These are phyloP conservation scores for Porpolomopsis calyptriformis DNA, from an alignment of 768 basidiomycete genomes.

Conservation along the genomic window DNA sequence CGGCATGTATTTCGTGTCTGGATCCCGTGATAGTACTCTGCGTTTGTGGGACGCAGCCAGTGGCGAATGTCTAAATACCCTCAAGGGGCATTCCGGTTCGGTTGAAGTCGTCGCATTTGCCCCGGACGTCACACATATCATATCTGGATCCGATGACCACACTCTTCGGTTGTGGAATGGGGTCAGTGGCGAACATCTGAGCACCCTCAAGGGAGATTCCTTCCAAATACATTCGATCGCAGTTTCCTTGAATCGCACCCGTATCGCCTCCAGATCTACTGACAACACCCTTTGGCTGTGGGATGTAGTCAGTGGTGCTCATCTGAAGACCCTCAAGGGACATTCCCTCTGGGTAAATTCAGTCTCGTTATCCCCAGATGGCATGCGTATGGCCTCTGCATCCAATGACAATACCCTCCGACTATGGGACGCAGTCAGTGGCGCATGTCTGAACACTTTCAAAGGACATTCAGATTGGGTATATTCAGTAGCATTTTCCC, in stretches of 20 bases:
- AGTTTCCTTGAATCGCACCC: conserved; percentile 42
- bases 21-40: conserved; percentile 1
- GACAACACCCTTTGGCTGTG: conserved; percentile 38
- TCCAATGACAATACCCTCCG: conserved; percentile 1
- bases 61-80: background rate
- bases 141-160: conserved; percentile 12
- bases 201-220: conserved; percentile 9
- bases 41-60: conserved; percentile 4
- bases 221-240: conserved; percentile 20
- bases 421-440: background rate
- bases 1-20: background rate
- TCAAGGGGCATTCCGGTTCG: conserved; percentile 11
- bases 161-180: conserved; percentile 12
- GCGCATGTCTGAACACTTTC: background rate
- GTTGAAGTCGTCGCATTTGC: conserved; percentile 12
- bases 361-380: conserved; percentile 8
- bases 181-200: background rate
- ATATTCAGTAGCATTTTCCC: background rate
- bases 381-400: conserved; percentile 4
- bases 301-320: background rate
- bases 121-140: conserved; percentile 11
- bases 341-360: background rate
- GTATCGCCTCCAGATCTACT: conserved; percentile 38
- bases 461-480: conserved; percentile 3
- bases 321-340: conserved; percentile 1